These are phyloP conservation scores for Paramecium bursaria DNA, from an alignment of 73 alveolate genomes.

Conservation along the genomic window DNA sequence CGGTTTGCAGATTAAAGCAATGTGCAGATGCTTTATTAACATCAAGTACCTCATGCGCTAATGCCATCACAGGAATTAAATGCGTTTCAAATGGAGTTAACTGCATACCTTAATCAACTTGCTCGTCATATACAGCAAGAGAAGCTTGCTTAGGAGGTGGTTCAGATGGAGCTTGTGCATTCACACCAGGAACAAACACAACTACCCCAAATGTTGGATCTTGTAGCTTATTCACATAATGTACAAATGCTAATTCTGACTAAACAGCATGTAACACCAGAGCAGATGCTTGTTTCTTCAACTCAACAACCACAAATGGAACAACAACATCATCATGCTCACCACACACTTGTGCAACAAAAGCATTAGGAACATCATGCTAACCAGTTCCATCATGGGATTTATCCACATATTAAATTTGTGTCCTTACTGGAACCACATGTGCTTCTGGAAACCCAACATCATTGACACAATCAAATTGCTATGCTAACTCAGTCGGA, in stretches of 20 bases:
- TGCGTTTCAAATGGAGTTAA: slow-evolving; percentile 45
- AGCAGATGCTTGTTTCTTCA: not conserved
- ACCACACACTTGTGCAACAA: not conserved
- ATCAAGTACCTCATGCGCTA: not conserved
- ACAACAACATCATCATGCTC: not conserved
- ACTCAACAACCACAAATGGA: not conserved
- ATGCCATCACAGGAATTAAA: too few relatives aligned
- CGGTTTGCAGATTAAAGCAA: slow-evolving; percentile 23
- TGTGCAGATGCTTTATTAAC: slow-evolving; percentile 41
- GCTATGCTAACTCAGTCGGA: not conserved
- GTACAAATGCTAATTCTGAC: slow-evolving; percentile 50
- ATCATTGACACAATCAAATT: not conserved
- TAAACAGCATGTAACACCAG: slow-evolving; percentile 4
- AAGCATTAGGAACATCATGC: not conserved
- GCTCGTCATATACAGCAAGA: not conserved
- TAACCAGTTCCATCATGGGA: slow-evolving; percentile 16
- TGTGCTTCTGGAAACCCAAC: not conserved
- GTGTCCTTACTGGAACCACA: not conserved
- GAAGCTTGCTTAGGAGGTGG: slow-evolving; percentile 24
- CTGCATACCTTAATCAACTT: not conserved
- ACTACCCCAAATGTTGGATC: not conserved
- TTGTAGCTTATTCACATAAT: slow-evolving; percentile 29
- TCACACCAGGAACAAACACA: slow-evolving; percentile 3
- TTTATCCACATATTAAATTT: not conserved
- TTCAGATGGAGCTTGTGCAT: slow-evolving; percentile 36